Conservation (phyloP, 1,284 basidiomycete genomes). For the Malassezia arunalokei region DNA sequence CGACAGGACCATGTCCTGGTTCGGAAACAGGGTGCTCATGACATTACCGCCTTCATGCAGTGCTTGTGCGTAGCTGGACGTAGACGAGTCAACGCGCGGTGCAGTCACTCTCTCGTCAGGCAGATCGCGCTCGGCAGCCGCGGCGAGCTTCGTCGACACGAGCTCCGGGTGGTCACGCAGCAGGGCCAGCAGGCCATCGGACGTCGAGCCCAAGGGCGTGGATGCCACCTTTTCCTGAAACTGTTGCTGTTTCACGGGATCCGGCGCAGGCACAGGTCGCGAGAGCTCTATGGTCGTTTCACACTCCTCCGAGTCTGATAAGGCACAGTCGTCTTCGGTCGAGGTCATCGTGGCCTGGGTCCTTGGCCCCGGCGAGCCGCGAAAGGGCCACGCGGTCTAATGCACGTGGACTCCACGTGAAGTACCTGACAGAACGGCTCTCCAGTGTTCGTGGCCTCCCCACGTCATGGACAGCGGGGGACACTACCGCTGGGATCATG, state of each 20-base stretch:
- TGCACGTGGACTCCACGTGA: not conserved
- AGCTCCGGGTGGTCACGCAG: constrained; percentile 43
- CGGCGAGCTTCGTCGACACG: constrained; percentile 33
- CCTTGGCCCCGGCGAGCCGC: too few relatives aligned
- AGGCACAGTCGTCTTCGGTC: not conserved
- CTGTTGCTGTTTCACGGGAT: not conserved
- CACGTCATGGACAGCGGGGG: not conserved
- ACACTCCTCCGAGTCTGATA: not conserved
- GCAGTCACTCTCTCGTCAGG: not conserved
- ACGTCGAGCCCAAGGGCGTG: constrained; percentile 10
- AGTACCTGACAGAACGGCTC: too few relatives aligned
- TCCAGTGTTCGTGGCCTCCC: not conserved
- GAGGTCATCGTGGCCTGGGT: too few relatives aligned
- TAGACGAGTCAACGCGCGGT: not conserved
- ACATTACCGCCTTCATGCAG: constrained; percentile 3
- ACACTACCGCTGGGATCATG: not conserved
- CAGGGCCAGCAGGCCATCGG: constrained; percentile 39
- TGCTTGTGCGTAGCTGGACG: not conserved
- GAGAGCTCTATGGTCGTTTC: constrained; percentile 4
- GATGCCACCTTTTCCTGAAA: constrained; percentile 8
- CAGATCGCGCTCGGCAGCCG: constrained; percentile 24
- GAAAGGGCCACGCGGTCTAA: not conserved
- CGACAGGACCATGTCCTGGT: not conserved
- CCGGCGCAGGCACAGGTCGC: constrained; percentile 6
- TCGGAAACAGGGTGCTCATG: constrained; percentile 9